Conservation (phyloP, 2,329 filamentous ascomycete species). For the Beauveria pseudobassiana region DNA sequence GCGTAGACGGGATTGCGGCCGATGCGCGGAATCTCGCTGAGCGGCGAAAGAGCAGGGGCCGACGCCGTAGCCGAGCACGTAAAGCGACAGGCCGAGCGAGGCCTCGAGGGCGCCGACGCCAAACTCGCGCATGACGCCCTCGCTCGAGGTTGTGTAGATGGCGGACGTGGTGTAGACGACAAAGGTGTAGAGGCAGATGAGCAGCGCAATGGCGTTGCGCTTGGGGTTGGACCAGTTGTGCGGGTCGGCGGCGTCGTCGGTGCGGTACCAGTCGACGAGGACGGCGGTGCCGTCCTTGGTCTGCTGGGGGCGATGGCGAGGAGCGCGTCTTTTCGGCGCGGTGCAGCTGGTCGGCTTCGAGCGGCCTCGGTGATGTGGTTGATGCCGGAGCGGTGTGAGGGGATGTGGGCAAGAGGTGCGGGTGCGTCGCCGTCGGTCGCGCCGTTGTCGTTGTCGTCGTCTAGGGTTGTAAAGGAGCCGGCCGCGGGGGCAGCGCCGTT, state of each 20-base stretch:
- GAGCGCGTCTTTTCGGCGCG: slow-evolving; percentile 36
- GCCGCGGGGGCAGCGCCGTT: slow-evolving; percentile 22
- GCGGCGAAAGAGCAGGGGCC: slow-evolving; percentile 58
- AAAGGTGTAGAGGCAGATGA: slow-evolving; percentile 52
- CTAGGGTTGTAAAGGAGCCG: neutral
- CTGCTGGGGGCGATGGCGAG: slow-evolving; percentile 38
- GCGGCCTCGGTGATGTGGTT: slow-evolving; percentile 26
- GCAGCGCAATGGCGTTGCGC: slow-evolving; percentile 31
- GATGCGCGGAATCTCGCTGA: slow-evolving; percentile 59
- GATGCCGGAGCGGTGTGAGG: slow-evolving; percentile 4
- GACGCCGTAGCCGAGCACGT: slow-evolving; percentile 56
- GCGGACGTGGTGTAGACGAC: slow-evolving; percentile 46
- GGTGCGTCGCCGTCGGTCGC: neutral
- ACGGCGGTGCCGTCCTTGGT: slow-evolving; percentile 42
- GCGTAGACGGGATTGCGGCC: slow-evolving; percentile 64
- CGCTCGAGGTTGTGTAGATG: slow-evolving; percentile 39
- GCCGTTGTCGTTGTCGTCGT: neutral
- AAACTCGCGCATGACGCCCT: slow-evolving; percentile 45
- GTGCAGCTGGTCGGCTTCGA: slow-evolving; percentile 28
- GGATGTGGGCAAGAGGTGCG: neutral
- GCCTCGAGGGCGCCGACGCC: slow-evolving; percentile 43
- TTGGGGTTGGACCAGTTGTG: slow-evolving; percentile 45
- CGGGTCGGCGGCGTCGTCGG: slow-evolving; percentile 48
- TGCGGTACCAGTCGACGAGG: slow-evolving; percentile 47
- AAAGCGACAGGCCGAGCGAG: slow-evolving; percentile 52